phyloP scores from a whole-genome alignment of 2,329 filamentous ascomycete genomes.

The Colletotrichum sp. region DNA sequence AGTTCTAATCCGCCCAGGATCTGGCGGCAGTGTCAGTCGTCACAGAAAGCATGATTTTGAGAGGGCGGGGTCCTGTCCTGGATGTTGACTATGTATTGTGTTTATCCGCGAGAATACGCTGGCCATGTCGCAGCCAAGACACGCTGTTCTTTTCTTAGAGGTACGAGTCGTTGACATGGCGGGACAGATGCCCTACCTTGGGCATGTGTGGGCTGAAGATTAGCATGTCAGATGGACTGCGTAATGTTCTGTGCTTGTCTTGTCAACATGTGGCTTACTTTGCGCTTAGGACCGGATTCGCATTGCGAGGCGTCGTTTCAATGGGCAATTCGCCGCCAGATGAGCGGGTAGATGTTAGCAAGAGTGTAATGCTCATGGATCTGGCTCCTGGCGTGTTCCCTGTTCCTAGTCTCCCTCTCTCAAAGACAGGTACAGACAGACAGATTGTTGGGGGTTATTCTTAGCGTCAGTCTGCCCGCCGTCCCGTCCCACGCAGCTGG shows the following conservation, averaged over 20 bases:
- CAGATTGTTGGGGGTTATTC: background rate
- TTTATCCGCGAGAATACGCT: background rate
- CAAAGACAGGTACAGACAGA: background rate
- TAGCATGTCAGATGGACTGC: background rate
- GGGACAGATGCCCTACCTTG: background rate
- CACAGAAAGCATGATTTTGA: background rate
- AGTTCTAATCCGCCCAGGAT: background rate
- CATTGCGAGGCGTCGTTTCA: conserved; percentile 2
- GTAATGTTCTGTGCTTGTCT: background rate
- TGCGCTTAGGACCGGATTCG: conserved; percentile 1
- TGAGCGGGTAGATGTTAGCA: background rate
- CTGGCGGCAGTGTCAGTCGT: background rate
- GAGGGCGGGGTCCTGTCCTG: background rate
- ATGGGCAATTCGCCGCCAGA: background rate
- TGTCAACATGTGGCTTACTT: background rate
- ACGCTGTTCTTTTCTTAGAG: background rate
- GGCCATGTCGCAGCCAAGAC: background rate
- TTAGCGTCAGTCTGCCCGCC: background rate
- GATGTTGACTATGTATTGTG: background rate
- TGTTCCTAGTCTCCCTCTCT: background rate
- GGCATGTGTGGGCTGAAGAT: background rate
- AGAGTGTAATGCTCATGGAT: conserved; percentile 2
- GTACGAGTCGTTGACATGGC: background rate
- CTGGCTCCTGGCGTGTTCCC: background rate
- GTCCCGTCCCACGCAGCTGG: background rate